Base-by-base conservation (phyloP, 352 stramenopile species). In the Plasmopara halstedii region DNA sequence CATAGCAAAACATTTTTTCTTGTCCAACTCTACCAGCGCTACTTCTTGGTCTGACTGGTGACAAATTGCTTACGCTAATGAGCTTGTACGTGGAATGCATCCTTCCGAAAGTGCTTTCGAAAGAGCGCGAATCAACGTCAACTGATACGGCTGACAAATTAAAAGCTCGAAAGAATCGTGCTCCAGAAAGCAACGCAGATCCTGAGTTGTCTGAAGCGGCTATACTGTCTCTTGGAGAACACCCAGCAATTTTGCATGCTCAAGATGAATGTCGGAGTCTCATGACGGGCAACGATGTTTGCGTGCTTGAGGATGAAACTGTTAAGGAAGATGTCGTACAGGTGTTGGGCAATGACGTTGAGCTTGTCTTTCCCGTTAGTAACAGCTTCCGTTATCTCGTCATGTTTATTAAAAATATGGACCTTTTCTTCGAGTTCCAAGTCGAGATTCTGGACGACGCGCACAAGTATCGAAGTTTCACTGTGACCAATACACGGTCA, bases 281-380 rank as follows among this genome's bases (percentile, higher is more conserved):
- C 7, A 60, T 78, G 26, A 86, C 75, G 35, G 74, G 76, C 37
- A 88, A 86, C 53, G 56, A 75, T 18, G 71, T 93, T 13, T 61
- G 46, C 4, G 56, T 94, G 19, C 29, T 91, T 0, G 67, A 89
- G 31, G 82, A 93, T 45, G 64, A 73, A 15, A 77, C 78, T 34
- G 77, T 91, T 17, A 81, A 85, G 34, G 79, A 88, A 53, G 64
- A 81, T n/a, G 67, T 86, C 14, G 75, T 91, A n/a, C 64, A 93
- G 41, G 45, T 91, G 9, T 53, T 77, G 0, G 79, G 82, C n/a
- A 53, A 53, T 4, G 72, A 88, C 11, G 77, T 73, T 20, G 73
- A 87, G 49, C 57, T 93, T 8, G 59, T 84, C 13, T 88, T 93
- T 40, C 53, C 59, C 34, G 73, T 67, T 11, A 64, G 58, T 46